Evolutionary conservation across 495 filamentous ascomycete genomes (phyloP).

Genomic region (Aspergillus funiculosus): DNA sequence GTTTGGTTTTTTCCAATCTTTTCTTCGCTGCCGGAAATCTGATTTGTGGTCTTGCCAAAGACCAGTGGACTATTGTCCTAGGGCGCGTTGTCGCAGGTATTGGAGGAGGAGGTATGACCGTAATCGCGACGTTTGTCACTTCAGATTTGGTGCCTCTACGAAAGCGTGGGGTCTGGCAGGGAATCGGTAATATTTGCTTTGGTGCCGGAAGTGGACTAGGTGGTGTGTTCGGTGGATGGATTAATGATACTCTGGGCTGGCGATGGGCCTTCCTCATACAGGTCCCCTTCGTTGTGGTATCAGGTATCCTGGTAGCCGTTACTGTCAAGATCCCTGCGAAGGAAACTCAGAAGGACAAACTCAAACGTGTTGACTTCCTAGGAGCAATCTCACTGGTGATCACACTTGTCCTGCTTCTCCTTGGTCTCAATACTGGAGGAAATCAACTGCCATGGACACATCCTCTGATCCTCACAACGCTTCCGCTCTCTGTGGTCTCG

Average conservation of each 20-base stretch:
- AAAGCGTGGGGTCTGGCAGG: conserved; percentile 77
- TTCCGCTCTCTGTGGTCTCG: conserved; percentile 60
- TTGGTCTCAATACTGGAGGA: conserved; percentile 80
- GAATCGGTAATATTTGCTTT: conserved; percentile 77
- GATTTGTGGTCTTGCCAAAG: conserved; percentile 73
- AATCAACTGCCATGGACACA: conserved; percentile 82
- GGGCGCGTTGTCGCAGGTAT: conserved; percentile 80
- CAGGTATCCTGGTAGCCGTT: conserved; percentile 57
- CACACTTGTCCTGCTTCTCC: conserved; percentile 65
- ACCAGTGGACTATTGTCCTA: conserved; percentile 65
- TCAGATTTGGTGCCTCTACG: conserved; percentile 80
- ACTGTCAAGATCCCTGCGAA: conserved; percentile 74
- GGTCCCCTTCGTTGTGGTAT: conserved; percentile 59
- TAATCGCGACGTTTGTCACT: conserved; percentile 75
- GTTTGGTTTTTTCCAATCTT: conserved; percentile 70
- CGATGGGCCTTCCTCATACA: conserved; percentile 73
- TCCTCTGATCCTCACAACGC: conserved; percentile 63
- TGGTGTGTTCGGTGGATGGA: conserved; percentile 65
- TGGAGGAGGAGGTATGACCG: conserved; percentile 77
- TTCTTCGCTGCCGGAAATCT: conserved; percentile 79
- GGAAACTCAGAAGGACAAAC: conserved; percentile 46
- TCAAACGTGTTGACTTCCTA: conserved; percentile 79
- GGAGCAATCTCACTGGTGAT: conserved; percentile 64
- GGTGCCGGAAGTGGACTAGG: conserved; percentile 59
- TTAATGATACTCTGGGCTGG: conserved; percentile 77